Base-by-base conservation (phyloP, 148 eudicot genomes). In the Bassia scoparia region DNA sequence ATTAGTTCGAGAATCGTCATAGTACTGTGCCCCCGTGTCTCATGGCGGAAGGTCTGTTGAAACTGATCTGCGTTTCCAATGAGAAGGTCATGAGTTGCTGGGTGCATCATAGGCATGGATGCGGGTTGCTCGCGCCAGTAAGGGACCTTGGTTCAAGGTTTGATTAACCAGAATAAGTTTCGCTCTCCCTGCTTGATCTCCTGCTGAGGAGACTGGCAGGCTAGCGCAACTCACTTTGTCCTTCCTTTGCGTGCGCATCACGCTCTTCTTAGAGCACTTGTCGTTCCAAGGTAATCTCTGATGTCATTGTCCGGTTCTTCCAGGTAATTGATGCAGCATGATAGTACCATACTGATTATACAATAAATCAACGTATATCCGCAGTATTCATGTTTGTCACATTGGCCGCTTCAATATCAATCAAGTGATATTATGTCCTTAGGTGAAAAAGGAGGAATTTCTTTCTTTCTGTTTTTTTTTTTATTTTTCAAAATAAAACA, bases 221-320 rank as follows among this genome's bases (percentile, higher is more conserved):
- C n/a, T n/a, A n/a, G 69, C 69, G 9, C 74, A 74, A 4, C 76
- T 69, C 81, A 61, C 71, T 80, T 35, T 82, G 86, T 87, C 89
- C 70, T 82, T 88, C 23, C 89, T 72, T 69, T 86, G 92, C 68
- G 78, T 86, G 4, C 83, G 85, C 71, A 84, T 76, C 20, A 88
- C 77, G 78, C 84, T 88, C 74, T 84, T 88, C 84, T 88, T 88
- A 70, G n/a, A 88, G 75, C 72, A n/a, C 86, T 88, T 18, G 92
- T 88, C n/a, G 86, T 88, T 88, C 92, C 92, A 88, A n/a, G n/a
- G 59, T 88, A 86, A 49, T 88, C 86, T 81, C 86, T 88, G 62
- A 88, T 88, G 66, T 88, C 92, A 15, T 88, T 88, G 74, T 88
- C 92, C 92, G 0, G 92, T 88, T 69, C 92, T 70, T 74, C 92